These are phyloP conservation scores for Coemansia javaensis DNA, from an alignment of 192 early-diverging fungal genomes.

Conservation along the genomic window DNA sequence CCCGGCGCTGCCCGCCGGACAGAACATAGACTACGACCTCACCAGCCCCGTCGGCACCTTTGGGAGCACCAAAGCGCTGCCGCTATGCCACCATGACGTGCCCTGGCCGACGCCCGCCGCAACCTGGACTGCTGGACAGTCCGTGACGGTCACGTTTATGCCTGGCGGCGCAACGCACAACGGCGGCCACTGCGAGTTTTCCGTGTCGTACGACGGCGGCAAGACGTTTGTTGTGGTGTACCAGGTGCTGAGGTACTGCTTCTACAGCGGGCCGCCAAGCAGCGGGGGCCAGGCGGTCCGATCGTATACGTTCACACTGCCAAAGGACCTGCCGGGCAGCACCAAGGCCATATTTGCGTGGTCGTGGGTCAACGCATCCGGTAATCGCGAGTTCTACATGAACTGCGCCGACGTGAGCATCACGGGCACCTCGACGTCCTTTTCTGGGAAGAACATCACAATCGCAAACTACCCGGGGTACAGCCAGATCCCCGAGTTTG, in stretches of 20 bases:
- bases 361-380: conserved; percentile 69
- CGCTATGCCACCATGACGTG: conserved; percentile 44
- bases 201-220: conserved; percentile 54
- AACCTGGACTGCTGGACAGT: conserved; percentile 46
- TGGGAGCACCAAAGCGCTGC: background rate
- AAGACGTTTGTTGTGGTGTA: conserved; percentile 53
- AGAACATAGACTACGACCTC: conserved; percentile 33
- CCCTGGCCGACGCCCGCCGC: conserved; percentile 28
- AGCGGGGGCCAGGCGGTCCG: conserved; percentile 10
- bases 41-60: conserved; percentile 30
- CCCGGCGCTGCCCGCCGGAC: conserved; percentile 41
- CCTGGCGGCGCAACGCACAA: conserved; percentile 45
- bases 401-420: conserved; percentile 58
- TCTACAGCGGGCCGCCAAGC: conserved; percentile 16
- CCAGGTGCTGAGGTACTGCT: conserved; percentile 47
- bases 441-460: conserved; percentile 36
- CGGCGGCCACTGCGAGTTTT: conserved; percentile 60
- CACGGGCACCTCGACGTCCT: conserved; percentile 7
- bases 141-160: conserved; percentile 38
- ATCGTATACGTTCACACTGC: conserved; percentile 51
- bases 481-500: conserved; percentile 49
- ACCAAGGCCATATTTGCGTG: conserved; percentile 53
- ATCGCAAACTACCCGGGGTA: conserved; percentile 51
- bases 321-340: conserved; percentile 43
- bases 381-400: conserved; percentile 71